A percentile compares a stretch with the other conserved stretches of the same genome.
Conservation (phyloP, 805 yeast species). For the Teunomyces barrocoloradensis region DNA sequence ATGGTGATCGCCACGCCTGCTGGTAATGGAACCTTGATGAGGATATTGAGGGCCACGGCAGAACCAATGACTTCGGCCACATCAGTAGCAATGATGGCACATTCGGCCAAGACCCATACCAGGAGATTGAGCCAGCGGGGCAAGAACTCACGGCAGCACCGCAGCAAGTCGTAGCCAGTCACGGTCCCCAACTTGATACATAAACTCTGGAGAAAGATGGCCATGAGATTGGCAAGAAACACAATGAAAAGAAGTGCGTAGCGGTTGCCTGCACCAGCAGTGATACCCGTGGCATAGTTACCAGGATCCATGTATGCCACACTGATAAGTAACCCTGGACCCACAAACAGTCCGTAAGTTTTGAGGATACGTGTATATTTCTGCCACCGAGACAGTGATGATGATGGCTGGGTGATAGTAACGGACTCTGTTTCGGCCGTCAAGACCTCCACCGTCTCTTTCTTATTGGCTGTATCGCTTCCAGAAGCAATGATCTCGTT, state of each 20-base stretch:
- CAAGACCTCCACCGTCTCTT: neutral
- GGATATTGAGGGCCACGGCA: slow-evolving; percentile 49
- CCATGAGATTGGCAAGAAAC: slow-evolving; percentile 42
- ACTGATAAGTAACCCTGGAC: slow-evolving; percentile 48
- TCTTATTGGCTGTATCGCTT: neutral
- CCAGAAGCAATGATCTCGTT: neutral
- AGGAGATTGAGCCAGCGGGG: slow-evolving; percentile 38
- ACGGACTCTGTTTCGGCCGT: neutral
- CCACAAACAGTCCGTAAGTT: slow-evolving; percentile 43
- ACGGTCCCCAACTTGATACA: slow-evolving; percentile 49
- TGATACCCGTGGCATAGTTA: slow-evolving; percentile 47
- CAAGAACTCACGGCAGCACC: slow-evolving; percentile 40
- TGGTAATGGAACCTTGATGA: slow-evolving; percentile 44
- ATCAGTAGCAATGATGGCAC: slow-evolving; percentile 51
- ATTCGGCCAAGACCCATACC: slow-evolving; percentile 45
- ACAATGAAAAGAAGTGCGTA: slow-evolving; percentile 44
- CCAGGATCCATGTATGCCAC: slow-evolving; percentile 57
- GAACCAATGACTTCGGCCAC: slow-evolving; percentile 54
- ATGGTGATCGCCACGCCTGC: slow-evolving; percentile 48
- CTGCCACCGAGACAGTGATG: neutral
- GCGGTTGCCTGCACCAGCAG: slow-evolving; percentile 46
- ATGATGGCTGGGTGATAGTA: neutral
- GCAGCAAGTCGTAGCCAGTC: slow-evolving; percentile 47
- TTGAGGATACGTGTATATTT: slow-evolving; percentile 3
- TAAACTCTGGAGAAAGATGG: slow-evolving; percentile 44